Conservation (phyloP, 2,329 filamentous ascomycete species). For the Hymenoscyphus infarciens region DNA sequence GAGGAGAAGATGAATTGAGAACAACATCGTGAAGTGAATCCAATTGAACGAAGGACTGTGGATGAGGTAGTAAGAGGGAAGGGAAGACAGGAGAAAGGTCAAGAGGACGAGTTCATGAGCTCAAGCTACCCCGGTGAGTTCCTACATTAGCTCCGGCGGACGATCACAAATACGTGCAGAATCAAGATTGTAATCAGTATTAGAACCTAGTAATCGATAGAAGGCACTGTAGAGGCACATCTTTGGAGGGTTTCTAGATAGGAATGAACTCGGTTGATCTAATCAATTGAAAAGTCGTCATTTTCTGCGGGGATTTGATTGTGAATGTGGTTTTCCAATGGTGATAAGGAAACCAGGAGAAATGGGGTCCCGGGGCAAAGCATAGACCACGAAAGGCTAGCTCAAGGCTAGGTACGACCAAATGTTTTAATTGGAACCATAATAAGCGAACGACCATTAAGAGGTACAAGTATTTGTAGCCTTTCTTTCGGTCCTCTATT, state of each 20-base stretch:
- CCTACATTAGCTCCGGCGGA: constrained; percentile 7
- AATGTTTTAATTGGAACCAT: too few relatives aligned
- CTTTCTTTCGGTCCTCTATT: too few relatives aligned
- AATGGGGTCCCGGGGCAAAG: too few relatives aligned
- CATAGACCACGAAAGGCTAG: too few relatives aligned
- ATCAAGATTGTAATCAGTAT: constrained; percentile 5
- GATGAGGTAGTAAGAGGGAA: constrained; percentile 1
- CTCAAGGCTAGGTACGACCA: too few relatives aligned
- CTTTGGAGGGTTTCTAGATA: not conserved
- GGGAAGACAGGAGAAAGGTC: not conserved
- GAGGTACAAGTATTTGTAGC: too few relatives aligned
- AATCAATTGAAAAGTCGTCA: not conserved
- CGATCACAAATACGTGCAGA: constrained; percentile 2
- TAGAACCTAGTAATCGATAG: not conserved
- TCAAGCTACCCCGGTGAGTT: constrained; percentile 3
- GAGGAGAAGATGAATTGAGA: constrained; percentile 5
- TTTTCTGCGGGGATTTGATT: too few relatives aligned
- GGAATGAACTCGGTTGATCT: not conserved
- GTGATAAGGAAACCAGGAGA: too few relatives aligned
- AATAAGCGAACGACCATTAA: too few relatives aligned
- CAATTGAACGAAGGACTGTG: not conserved
- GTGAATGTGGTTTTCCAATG: too few relatives aligned
- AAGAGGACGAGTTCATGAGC: not conserved
- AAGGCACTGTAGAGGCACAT: not conserved
- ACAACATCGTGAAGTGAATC: constrained; percentile 5